Percentiles rank a stretch among this genome's conserved stretches.
These are phyloP conservation scores for Eleusine indica DNA, from an alignment of 176 grass and related monocot species.

Conservation along the genomic window DNA sequence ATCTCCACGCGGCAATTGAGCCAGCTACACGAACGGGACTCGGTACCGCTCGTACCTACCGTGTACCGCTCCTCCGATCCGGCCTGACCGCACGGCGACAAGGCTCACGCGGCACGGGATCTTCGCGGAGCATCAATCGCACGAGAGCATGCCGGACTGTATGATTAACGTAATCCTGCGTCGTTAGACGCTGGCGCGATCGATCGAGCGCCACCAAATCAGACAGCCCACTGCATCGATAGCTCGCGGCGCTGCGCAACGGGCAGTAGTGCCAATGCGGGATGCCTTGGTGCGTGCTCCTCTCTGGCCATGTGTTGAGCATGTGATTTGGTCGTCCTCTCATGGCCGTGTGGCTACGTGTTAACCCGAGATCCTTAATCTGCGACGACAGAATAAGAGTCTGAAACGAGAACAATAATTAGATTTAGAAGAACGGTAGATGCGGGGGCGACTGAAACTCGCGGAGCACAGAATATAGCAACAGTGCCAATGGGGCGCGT, in stretches of 20 bases:
- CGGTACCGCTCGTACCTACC: slow-evolving; percentile 31
- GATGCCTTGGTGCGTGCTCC: neutral
- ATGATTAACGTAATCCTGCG: slow-evolving; percentile 9
- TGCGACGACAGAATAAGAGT: neutral
- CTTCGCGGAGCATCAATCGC: neutral
- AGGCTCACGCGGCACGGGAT: slow-evolving; percentile 29
- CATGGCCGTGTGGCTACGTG: neutral
- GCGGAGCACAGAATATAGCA: neutral
- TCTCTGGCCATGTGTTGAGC: slow-evolving; percentile 43
- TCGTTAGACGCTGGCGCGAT: neutral
- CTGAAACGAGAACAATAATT: neutral
- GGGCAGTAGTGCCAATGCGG: neutral
- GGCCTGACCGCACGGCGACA: slow-evolving; percentile 26
- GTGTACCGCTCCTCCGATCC: neutral
- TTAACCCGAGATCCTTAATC: slow-evolving; percentile 14
- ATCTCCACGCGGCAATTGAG: slow-evolving; percentile 12
- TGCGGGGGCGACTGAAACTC: neutral
- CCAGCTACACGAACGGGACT: neutral
- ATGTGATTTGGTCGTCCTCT: slow-evolving; percentile 26
- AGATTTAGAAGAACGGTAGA: neutral
- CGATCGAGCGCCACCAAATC: neutral
- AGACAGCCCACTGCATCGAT: neutral
- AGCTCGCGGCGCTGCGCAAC: neutral
- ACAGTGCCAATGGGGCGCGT: neutral
- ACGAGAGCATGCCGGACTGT: neutral